Conservation (phyloP, 2,329 filamentous ascomycete genomes). For the Atkinsonella texensis region DNA sequence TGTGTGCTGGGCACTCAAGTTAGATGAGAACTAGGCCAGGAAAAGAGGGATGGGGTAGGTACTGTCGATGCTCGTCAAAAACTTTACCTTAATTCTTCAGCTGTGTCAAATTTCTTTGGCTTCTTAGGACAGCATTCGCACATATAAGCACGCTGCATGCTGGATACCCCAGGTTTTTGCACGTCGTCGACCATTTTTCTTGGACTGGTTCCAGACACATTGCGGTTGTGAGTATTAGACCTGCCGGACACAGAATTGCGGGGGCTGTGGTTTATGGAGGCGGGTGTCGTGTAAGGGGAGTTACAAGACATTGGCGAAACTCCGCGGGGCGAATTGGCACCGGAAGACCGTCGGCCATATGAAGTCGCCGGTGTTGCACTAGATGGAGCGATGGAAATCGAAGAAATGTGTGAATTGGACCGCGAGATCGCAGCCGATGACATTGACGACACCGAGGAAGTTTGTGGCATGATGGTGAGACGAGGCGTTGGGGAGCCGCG, state of each 20-base stretch:
- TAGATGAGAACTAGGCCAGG: conserved; percentile 9
- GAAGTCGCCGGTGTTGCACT: conserved; percentile 32
- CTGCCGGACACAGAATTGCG: conserved; percentile 31
- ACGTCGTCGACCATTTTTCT: conserved; percentile 39
- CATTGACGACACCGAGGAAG: conserved; percentile 30
- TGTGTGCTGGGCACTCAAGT: conserved; percentile 49
- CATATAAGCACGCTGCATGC: conserved; percentile 46
- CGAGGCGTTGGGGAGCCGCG: conserved; percentile 42
- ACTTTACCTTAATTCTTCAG: conserved; percentile 70
- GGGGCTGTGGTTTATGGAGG: conserved; percentile 38
- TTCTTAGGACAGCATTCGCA: conserved; percentile 97
- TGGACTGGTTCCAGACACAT: conserved; percentile 35
- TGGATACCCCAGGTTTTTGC: conserved; percentile 33
- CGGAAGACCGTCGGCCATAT: conserved; percentile 35
- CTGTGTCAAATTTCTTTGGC: conserved; percentile 84
- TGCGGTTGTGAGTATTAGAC: conserved; percentile 31
- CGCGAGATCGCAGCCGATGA: conserved; percentile 28
- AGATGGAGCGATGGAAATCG: conserved; percentile 28
- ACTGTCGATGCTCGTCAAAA: neutral
- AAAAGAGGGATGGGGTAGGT: neutral
- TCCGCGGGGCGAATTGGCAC: conserved; percentile 32
- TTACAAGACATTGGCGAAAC: conserved; percentile 37
- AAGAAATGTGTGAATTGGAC: conserved; percentile 36
- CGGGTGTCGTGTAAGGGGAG: conserved; percentile 37
- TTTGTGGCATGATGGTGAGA: conserved; percentile 33